Percentiles rank a stretch among this genome's conserved stretches.
Evolutionary conservation across 164 flowering plant species (phyloP).

Genomic region (Macadamia integrifolia): DNA sequence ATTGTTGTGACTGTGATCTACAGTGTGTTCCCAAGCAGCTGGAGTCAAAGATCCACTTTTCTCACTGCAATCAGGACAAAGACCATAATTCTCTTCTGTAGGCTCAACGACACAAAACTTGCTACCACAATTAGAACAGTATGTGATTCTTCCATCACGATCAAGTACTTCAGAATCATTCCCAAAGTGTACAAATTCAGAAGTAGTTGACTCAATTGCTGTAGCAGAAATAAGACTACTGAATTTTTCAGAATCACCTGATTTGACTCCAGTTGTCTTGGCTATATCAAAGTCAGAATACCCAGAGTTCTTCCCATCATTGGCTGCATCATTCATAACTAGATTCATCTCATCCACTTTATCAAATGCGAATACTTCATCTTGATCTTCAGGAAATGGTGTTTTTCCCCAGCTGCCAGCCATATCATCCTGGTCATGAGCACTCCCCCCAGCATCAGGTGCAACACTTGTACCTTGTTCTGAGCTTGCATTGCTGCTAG

Average conservation of each 20-base stretch:
- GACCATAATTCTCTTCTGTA: conserved; percentile 26
- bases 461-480: conserved; percentile 58
- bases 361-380: conserved; percentile 59
- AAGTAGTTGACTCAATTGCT: conserved; percentile 14
- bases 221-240: conserved; percentile 15
- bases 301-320: conserved; percentile 19
- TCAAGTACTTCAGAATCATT: conserved; percentile 22
- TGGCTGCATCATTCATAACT: conserved; percentile 21
- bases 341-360: conserved; percentile 41
- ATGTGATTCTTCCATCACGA: conserved; percentile 16
- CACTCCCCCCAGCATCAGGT: conserved; percentile 66
- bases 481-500: conserved; percentile 86
- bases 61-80: conserved; percentile 58
- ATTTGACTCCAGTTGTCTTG: conserved; percentile 17
- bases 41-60: conserved; percentile 17
- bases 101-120: conserved; percentile 26
- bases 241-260: conserved; percentile 25
- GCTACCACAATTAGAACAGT: conserved; percentile 58
- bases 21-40: conserved; percentile 9
- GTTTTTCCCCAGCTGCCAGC: conserved; percentile 33
- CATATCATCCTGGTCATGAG: conserved; percentile 51
- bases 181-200: conserved; percentile 20
- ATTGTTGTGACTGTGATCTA: conserved; percentile 13
- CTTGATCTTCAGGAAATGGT: conserved; percentile 37
- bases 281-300: conserved; percentile 23